Conservation (phyloP, 768 basidiomycete species). For the Leccinum arenicola region DNA sequence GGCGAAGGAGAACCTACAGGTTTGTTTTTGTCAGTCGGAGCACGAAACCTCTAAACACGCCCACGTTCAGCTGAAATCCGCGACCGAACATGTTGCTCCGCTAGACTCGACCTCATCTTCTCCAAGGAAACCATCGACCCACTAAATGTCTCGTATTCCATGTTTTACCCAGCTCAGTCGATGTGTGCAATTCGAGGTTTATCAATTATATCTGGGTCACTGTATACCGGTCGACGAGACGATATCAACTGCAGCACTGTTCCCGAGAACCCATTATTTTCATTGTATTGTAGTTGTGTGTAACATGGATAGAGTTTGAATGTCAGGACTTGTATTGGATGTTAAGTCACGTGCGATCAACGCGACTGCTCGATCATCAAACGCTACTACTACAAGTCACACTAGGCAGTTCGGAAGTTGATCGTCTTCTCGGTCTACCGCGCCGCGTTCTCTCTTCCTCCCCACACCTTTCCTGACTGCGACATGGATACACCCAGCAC, state of each 20-base stretch:
- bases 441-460: not conserved
- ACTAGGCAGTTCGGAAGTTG: not conserved
- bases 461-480: not conserved
- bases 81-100: constrained; percentile 11
- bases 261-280: not conserved
- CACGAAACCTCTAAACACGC: constrained; percentile 6
- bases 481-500: constrained; percentile 21
- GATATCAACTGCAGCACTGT: not conserved
- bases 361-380: constrained; percentile 27
- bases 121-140: constrained; percentile 13
- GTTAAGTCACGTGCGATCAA: constrained; percentile 29
- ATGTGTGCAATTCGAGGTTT: not conserved
- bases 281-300: constrained; percentile 7
- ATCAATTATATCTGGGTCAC: not conserved
- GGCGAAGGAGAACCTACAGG: constrained; percentile 48
- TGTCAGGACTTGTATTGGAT: not conserved
- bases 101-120: constrained; percentile 16
- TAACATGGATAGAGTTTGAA: not conserved
- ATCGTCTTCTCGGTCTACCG: constrained; percentile 1
- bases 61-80: constrained; percentile 15
- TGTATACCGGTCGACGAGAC: not conserved
- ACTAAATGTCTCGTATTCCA: not conserved
- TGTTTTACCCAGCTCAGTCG: not conserved
- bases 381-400: not conserved
- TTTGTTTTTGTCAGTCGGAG: constrained; percentile 16